Conservation (phyloP, 441 rosid species). For the Pelargonium cotyledonis region DNA sequence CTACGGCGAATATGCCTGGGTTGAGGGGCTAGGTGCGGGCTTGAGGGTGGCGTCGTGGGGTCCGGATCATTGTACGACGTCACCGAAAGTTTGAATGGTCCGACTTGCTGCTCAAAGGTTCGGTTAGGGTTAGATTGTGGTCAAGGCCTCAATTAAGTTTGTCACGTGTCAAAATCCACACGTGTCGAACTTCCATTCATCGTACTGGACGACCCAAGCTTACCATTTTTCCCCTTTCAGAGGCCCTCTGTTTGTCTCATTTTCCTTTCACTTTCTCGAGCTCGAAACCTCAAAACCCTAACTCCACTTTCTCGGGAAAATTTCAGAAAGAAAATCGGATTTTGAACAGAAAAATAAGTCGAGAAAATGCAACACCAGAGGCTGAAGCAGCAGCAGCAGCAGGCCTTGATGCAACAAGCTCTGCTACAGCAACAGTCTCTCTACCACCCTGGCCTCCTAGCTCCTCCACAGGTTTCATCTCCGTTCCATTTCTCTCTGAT, state of each 20-base stretch:
- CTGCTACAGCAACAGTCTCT: conserved; percentile 93
- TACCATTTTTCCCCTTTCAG: no score
- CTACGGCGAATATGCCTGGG: no score
- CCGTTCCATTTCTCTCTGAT: conserved; percentile 7
- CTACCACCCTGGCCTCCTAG: conserved; percentile 88
- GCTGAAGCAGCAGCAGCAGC: conserved; percentile 89
- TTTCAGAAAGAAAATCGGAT: neutral
- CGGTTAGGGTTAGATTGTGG: no score
- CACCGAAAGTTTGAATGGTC: no score
- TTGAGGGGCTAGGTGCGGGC: no score
- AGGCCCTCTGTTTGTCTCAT: neutral
- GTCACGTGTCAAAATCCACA: no score
- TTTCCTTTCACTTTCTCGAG: neutral
- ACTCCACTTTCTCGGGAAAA: conserved; percentile 1
- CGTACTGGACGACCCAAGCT: no score
- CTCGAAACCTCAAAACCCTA: conserved; percentile 1
- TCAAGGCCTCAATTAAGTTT: no score
- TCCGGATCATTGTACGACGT: no score
- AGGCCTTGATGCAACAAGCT: conserved; percentile 97
- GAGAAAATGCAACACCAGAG: conserved; percentile 86
- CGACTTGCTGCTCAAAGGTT: no score
- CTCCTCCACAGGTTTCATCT: conserved; percentile 70
- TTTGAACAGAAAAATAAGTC: neutral
- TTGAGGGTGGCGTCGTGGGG: no score
- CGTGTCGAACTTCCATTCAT: no score